Evolutionary conservation across 2,329 filamentous ascomycete genomes (phyloP), one percentile per base, ranked within the genome.

Genomic region (Aspergillus fumigatiaffinis): DNA sequence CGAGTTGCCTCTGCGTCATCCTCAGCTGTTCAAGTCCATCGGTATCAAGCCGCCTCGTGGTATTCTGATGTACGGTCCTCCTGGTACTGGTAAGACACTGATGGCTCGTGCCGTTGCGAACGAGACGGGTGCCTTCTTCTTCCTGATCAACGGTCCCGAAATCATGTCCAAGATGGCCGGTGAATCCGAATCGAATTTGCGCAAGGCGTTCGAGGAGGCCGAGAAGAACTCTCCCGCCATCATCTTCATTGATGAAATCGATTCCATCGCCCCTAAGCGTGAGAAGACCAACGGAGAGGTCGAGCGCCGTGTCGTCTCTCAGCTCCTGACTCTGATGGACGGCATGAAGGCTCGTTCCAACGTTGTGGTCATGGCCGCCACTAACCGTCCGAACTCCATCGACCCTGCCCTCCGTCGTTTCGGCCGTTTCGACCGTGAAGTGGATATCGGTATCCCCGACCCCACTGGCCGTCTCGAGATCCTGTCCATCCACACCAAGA

Each of bases 141-240:
- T 99, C 87, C 80, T 97, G 63, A 97, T 99, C 85, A 97, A 97
- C 79, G 93, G 94, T 64, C 94, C 94, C 53, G 94, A 97, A 77
- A 97, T 99, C 81, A 97, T 99, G 94, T 97, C 93, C 58, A 97
- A 97, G 86, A 97, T 97, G 94, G 94, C 94, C 59, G 94, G 94
- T 85, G 94, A 99, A 79, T 97, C 94, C 58, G 94, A 97, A 78
- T 97, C 93, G 59, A 97, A 97, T 77, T 79, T 99, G 66, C 89
- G 94, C 70, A 97, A 97, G 81, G 94, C 94, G n/a, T 99, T 99
- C 70, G 94, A 97, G 77, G 94, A 97, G 81, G 94, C 94, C 47
- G 93, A 97, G 83, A 97, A 97, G 87, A 97, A 97, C 82, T 96
- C 93, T 0, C 94, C 94, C 14, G 92, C 94, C 57, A 97, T 99